phyloP scores from a whole-genome alignment of 2,329 filamentous ascomycete genomes.

The Aureobasidium sp. region DNA sequence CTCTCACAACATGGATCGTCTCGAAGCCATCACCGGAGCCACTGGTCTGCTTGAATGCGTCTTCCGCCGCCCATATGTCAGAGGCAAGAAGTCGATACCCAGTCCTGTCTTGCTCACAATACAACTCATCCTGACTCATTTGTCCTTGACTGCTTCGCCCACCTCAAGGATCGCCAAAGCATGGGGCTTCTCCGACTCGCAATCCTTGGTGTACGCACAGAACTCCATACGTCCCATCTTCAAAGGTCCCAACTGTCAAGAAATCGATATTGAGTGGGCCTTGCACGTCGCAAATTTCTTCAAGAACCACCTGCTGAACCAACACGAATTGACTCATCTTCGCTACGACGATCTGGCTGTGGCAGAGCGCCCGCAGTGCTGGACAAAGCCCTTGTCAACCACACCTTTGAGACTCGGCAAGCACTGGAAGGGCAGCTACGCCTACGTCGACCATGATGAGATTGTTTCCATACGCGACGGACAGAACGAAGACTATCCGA shows the following conservation, averaged over 20 bases:
- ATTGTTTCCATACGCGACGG: conserved; percentile 22
- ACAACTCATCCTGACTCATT: conserved; percentile 25
- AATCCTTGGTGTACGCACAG: conserved; percentile 37
- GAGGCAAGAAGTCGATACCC: neutral
- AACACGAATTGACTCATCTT: conserved; percentile 22
- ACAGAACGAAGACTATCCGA: conserved; percentile 11
- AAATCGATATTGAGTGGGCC: conserved; percentile 40
- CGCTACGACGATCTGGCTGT: neutral
- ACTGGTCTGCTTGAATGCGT: conserved; percentile 17
- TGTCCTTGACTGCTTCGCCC: conserved; percentile 4
- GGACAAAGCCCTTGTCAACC: conserved; percentile 31
- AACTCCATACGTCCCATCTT: conserved; percentile 33
- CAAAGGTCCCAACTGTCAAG: conserved; percentile 26
- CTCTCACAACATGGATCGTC: conserved; percentile 26
- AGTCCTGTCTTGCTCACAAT: conserved; percentile 18
- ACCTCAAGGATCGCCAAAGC: neutral
- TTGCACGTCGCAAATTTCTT: conserved; percentile 47
- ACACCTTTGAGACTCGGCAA: conserved; percentile 31
- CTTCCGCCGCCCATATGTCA: neutral
- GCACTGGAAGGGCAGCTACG: conserved; percentile 45
- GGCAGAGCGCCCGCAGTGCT: conserved; percentile 19
- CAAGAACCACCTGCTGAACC: conserved; percentile 40
- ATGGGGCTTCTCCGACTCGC: conserved; percentile 37
- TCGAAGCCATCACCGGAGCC: conserved; percentile 27
- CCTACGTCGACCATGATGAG: conserved; percentile 30